Conservation (phyloP, 2,329 filamentous ascomycete genomes). For the Tolypocladium pustulatum region DNA sequence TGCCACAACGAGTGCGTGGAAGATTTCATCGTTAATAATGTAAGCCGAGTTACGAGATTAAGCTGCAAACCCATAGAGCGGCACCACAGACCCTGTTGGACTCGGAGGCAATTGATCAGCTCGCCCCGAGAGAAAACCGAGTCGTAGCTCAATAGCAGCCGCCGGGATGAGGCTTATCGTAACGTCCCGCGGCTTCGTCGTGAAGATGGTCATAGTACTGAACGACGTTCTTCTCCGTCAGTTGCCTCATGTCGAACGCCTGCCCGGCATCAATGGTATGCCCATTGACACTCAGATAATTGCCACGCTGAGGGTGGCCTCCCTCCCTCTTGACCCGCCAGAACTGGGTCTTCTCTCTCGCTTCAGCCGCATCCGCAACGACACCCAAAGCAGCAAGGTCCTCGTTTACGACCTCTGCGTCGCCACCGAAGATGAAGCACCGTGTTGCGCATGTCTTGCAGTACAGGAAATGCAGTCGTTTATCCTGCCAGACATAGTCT, state of each 20-base stretch:
- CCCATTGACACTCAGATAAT: conserved; percentile 28
- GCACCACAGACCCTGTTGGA: neutral
- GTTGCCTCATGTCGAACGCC: conserved; percentile 24
- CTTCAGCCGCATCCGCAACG: neutral
- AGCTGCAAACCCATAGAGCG: neutral
- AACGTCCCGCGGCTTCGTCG: conserved; percentile 3
- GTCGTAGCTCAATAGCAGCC: conserved; percentile 7
- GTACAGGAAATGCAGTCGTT: conserved; percentile 29
- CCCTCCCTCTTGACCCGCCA: conserved; percentile 18
- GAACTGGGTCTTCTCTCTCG: conserved; percentile 7
- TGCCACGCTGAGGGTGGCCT: conserved; percentile 3
- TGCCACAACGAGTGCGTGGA: too few relatives aligned
- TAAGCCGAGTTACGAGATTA: too few relatives aligned
- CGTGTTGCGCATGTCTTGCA: conserved; percentile 34
- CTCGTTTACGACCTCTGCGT: conserved; percentile 17
- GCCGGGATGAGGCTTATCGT: conserved; percentile 6
- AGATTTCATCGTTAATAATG: too few relatives aligned
- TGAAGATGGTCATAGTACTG: conserved; percentile 11
- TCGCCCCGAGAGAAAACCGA: too few relatives aligned
- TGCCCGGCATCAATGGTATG: conserved; percentile 24
- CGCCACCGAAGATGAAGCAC: conserved; percentile 28
- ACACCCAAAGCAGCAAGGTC: conserved; percentile 10
- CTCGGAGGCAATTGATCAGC: too few relatives aligned
- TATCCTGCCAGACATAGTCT: conserved; percentile 25
- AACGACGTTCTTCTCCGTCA: conserved; percentile 22